Conservation (phyloP, 202 grass and related monocot genomes). For the Tripidium arundinaceum region DNA sequence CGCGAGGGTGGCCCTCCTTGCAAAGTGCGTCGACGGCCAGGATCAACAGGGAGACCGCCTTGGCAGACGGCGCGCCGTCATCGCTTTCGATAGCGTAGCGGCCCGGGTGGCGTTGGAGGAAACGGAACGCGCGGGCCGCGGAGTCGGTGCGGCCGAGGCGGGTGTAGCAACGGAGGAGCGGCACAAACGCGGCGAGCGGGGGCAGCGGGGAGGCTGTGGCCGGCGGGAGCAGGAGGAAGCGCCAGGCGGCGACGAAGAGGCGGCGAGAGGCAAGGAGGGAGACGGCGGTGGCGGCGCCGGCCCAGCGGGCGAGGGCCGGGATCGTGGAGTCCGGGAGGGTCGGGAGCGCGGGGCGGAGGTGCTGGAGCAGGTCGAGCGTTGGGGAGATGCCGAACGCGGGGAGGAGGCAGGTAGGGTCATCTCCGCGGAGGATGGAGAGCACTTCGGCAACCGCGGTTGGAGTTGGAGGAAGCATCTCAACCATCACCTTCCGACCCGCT, state of each 20-base stretch:
- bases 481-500: background rate
- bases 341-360: slow-evolving; percentile 27
- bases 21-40: slow-evolving; percentile 69
- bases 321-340: slow-evolving; percentile 31
- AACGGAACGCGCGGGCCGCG: slow-evolving; percentile 55
- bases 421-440: slow-evolving; percentile 16
- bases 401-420: slow-evolving; percentile 23
- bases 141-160: slow-evolving; percentile 43
- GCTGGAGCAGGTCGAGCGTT: slow-evolving; percentile 13
- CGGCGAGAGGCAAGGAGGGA: slow-evolving; percentile 40
- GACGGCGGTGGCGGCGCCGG: slow-evolving; percentile 8
- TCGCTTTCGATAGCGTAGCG: background rate
- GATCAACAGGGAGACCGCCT: slow-evolving; percentile 30
- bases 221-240: slow-evolving; percentile 39
- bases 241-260: slow-evolving; percentile 48
- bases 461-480: background rate
- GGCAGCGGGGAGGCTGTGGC: background rate
- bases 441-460: background rate
- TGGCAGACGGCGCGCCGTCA: background rate
- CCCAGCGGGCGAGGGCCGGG: slow-evolving; percentile 34
- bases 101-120: slow-evolving; percentile 46
- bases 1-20: slow-evolving; percentile 63
- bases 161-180: slow-evolving; percentile 53
- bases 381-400: background rate
- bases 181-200: slow-evolving; percentile 44